These are phyloP conservation scores for Talaromyces sp. DNA, from an alignment of 2,329 filamentous ascomycete species.

Conservation along the genomic window DNA sequence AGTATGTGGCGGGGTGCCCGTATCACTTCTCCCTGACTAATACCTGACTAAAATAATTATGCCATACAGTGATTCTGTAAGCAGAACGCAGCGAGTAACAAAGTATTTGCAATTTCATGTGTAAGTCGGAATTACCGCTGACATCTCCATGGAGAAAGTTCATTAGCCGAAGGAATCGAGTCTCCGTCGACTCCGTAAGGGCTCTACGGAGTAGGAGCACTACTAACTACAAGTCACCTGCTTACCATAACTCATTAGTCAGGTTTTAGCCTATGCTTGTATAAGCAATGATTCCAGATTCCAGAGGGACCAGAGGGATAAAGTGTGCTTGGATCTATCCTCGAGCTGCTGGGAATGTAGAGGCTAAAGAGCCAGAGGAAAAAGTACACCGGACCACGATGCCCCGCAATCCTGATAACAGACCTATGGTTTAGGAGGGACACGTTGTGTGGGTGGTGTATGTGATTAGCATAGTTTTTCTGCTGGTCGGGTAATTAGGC, in stretches of 20 bases:
- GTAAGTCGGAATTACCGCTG: not conserved
- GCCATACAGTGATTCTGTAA: not conserved
- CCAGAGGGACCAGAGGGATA: not conserved
- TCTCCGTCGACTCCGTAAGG: conserved; percentile 1
- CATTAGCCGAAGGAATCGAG: conserved; percentile 1
- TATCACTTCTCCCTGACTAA: not conserved
- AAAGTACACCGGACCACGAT: conserved; percentile 7
- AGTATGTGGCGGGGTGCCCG: not conserved
- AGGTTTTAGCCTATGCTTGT: not conserved
- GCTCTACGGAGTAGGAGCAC: not conserved
- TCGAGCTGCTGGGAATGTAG: not conserved
- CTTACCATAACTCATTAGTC: conserved; percentile 1
- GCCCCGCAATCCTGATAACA: conserved; percentile 1
- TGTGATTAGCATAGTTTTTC: conserved; percentile 1
- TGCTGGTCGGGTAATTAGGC: conserved; percentile 1
- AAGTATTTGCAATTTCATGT: not conserved
- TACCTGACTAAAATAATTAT: not conserved
- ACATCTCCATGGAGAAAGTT: conserved; percentile 3
- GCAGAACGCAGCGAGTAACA: not conserved
- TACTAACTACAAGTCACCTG: too few relatives aligned
- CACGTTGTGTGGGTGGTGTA: conserved; percentile 2
- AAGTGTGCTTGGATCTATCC: not conserved
- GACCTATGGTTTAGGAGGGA: not conserved
- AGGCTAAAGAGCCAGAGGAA: not conserved
- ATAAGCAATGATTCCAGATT: not conserved